A percentile compares a stretch with the other conserved stretches of the same genome.
phyloP scores from a whole-genome alignment of 2,329 filamentous ascomycete species.

The Cryphonectria japonica region DNA sequence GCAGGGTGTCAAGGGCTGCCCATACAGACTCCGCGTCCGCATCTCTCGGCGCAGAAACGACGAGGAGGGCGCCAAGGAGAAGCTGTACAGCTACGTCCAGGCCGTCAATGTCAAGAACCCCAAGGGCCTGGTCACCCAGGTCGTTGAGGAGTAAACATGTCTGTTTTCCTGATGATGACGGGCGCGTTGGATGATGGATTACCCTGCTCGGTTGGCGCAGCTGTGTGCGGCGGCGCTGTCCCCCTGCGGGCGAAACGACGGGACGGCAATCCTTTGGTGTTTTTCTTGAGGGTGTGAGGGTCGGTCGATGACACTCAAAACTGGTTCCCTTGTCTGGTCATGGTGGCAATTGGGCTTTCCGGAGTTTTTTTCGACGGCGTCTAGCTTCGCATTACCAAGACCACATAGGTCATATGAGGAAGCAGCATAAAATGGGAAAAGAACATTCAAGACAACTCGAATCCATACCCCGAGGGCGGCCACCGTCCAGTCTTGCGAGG shows the following conservation, averaged over 20 bases:
- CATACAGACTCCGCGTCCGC: constrained; percentile 95
- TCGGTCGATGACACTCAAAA: constrained; percentile 34
- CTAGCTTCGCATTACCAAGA: constrained; percentile 48
- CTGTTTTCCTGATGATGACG: constrained; percentile 15
- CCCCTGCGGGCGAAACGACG: constrained; percentile 14
- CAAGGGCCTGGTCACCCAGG: constrained; percentile 92
- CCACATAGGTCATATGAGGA: constrained; percentile 39
- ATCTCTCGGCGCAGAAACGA: constrained; percentile 99
- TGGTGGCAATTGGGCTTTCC: constrained; percentile 48
- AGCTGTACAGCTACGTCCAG: constrained; percentile 99
- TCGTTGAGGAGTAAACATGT: constrained; percentile 67
- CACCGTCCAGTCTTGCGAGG: not conserved
- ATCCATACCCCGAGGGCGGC: not conserved
- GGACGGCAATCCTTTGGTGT: constrained; percentile 24
- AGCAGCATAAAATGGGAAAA: constrained; percentile 29
- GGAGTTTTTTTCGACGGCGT: constrained; percentile 48
- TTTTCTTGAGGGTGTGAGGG: constrained; percentile 26
- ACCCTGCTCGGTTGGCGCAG: constrained; percentile 9
- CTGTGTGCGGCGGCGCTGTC: not conserved
- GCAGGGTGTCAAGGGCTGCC: constrained; percentile 97
- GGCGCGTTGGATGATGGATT: constrained; percentile 31
- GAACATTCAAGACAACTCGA: constrained; percentile 26
- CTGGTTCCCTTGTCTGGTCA: constrained; percentile 39
- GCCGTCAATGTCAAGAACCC: constrained; percentile 99
- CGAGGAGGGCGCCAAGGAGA: constrained; percentile 99